Conservation (phyloP, 139 green algal species). For the Chlamydomonas applanata region DNA sequence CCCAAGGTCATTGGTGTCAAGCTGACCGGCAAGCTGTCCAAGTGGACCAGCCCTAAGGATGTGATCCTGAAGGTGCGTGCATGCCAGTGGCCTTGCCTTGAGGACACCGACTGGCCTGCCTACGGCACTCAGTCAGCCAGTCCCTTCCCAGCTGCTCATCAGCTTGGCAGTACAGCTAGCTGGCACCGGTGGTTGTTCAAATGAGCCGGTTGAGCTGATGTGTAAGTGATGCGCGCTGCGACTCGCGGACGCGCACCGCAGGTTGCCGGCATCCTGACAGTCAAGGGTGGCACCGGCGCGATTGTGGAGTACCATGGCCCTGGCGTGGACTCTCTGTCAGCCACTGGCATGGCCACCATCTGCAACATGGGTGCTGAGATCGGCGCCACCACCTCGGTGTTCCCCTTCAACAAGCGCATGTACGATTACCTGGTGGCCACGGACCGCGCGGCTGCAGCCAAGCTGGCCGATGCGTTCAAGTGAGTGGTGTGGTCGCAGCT, state of each 20-base stretch:
- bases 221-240: neutral
- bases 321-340: conserved; percentile 86
- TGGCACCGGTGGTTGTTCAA: neutral
- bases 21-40: conserved; percentile 83
- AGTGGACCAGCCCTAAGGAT: conserved; percentile 93
- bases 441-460: conserved; percentile 58
- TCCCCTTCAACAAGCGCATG: conserved; percentile 92
- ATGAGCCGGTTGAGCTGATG: neutral
- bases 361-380: conserved; percentile 98
- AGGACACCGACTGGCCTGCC: neutral
- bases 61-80: conserved; percentile 94
- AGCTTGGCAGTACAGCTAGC: too few relatives aligned
- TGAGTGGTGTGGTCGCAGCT: conserved; percentile 30
- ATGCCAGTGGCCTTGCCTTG: too few relatives aligned
- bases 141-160: neutral
- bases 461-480: conserved; percentile 74
- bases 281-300: conserved; percentile 92
- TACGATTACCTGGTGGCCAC: conserved; percentile 90
- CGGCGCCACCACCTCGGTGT: conserved; percentile 93
- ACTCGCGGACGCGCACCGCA: conserved; percentile 11
- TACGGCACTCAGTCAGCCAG: neutral
- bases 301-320: conserved; percentile 95
- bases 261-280: conserved; percentile 90
- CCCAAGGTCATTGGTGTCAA: conserved; percentile 91
- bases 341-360: conserved; percentile 95